Evolutionary conservation across 2,329 filamentous ascomycete genomes (phyloP).

Genomic region (Chalara sp.): DNA sequence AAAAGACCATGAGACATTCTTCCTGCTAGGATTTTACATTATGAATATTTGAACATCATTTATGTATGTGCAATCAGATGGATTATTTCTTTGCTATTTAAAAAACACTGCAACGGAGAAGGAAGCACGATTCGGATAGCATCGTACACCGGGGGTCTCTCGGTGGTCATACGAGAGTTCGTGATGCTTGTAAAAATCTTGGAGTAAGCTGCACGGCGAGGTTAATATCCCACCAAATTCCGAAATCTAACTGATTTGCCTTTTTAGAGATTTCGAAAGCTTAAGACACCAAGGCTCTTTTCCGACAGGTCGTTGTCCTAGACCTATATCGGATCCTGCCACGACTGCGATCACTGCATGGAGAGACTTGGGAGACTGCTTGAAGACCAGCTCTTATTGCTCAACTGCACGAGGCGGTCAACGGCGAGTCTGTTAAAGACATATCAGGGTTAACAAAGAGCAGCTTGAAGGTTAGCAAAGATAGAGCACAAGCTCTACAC

Average conservation of each 20-base stretch:
- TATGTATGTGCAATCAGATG: no score
- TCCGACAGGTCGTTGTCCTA: slow-evolving; percentile 13
- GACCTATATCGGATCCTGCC: slow-evolving; percentile 17
- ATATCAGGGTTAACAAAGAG: not conserved
- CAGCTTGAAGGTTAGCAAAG: not conserved
- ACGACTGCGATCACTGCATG: slow-evolving; percentile 17
- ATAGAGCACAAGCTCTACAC: slow-evolving; percentile 3
- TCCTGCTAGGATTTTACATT: no score
- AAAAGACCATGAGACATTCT: no score
- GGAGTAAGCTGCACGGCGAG: slow-evolving; percentile 14
- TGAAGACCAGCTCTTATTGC: slow-evolving; percentile 9
- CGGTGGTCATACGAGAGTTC: slow-evolving; percentile 10
- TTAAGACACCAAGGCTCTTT: slow-evolving; percentile 11
- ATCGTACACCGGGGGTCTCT: slow-evolving; percentile 17
- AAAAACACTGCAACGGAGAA: slow-evolving; percentile 14
- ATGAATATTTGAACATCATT: no score
- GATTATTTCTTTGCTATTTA: slow-evolving; percentile 1
- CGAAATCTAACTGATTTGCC: not conserved
- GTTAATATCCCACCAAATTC: slow-evolving; percentile 4
- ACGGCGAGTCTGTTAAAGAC: slow-evolving; percentile 4
- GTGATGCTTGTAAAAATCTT: slow-evolving; percentile 13
- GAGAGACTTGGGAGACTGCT: slow-evolving; percentile 3
- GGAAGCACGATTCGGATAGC: slow-evolving; percentile 17
- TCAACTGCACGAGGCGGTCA: slow-evolving; percentile 2
- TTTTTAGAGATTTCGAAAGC: slow-evolving; percentile 9